Evolutionary conservation across 2,329 filamentous ascomycete genomes (phyloP).

Genomic region (Scolecobasidium constrictum): DNA sequence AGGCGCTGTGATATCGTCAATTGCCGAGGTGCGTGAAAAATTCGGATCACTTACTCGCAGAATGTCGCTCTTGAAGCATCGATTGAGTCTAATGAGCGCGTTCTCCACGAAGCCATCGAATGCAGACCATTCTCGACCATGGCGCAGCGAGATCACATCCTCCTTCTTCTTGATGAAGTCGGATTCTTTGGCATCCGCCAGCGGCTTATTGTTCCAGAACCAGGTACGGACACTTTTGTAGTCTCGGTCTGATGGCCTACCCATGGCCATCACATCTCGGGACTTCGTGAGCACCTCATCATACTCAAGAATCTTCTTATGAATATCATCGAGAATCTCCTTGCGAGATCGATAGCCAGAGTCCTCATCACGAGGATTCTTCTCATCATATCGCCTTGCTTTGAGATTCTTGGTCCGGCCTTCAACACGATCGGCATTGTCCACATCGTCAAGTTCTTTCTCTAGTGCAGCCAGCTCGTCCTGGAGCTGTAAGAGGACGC

Average conservation of each 20-base stretch:
- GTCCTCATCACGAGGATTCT: conserved; percentile 11
- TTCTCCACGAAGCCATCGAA: conserved; percentile 30
- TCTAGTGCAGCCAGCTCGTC: conserved; percentile 27
- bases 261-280: conserved; percentile 24
- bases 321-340: conserved; percentile 15
- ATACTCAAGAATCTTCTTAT: conserved; percentile 11
- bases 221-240: conserved; percentile 28
- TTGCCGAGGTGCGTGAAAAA: background rate
- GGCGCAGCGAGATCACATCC: conserved; percentile 27
- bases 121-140: conserved; percentile 28
- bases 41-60: conserved; percentile 17
- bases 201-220: conserved; percentile 23
- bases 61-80: conserved; percentile 16
- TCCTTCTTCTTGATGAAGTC: conserved; percentile 29
- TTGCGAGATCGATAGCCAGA: conserved; percentile 11
- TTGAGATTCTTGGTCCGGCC: conserved; percentile 7
- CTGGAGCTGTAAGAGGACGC: conserved; percentile 27
- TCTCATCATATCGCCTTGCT: conserved; percentile 10
- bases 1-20: conserved; percentile 17
- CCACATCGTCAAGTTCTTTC: conserved; percentile 22
- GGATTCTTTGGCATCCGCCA: conserved; percentile 22
- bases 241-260: conserved; percentile 27
- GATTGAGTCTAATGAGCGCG: too few species aligned
- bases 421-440: conserved; percentile 14
- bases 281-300: conserved; percentile 29